A percentile compares a stretch with the other conserved stretches of the same genome.
phyloP scores from a whole-genome alignment of 441 rosid species.

The Mallotus japonicus region DNA sequence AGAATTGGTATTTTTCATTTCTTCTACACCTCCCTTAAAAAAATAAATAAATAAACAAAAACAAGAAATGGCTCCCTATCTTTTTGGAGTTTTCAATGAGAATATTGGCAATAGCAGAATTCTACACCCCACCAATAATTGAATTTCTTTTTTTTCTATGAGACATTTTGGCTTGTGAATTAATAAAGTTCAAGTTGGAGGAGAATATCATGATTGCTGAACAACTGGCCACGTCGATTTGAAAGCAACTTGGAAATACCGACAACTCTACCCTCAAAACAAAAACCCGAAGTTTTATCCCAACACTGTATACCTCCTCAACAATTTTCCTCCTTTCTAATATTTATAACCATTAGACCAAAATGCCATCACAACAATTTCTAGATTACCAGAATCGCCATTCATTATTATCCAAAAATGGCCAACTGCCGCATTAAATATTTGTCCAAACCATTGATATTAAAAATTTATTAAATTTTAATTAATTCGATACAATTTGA shows the following conservation, averaged over 20 bases:
- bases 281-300: slow-evolving; percentile 17
- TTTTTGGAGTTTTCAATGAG: background rate
- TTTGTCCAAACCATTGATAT: too few species aligned
- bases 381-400: slow-evolving; percentile 6
- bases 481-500: too few species aligned
- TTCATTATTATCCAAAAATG: background rate
- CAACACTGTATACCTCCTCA: background rate
- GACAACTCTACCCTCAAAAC: slow-evolving; percentile 17
- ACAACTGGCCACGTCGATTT: slow-evolving; percentile 37
- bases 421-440: too few species aligned
- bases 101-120: slow-evolving; percentile 8
- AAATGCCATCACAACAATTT: slow-evolving; percentile 14
- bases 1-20: background rate
- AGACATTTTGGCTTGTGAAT: background rate
- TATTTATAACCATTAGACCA: slow-evolving; percentile 1
- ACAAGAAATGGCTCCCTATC: background rate
- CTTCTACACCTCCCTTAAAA: background rate
- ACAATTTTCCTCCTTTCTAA: slow-evolving; percentile 13
- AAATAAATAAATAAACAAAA: too few species aligned
- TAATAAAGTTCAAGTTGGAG: slow-evolving; percentile 37
- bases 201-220: slow-evolving; percentile 29
- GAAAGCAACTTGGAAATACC: slow-evolving; percentile 35
- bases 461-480: too few species aligned
- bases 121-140: slow-evolving; percentile 16
- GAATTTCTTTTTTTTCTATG: background rate